Evolutionary conservation across 768 basidiomycete species (phyloP).

Genomic region (Sporobolomyces phaffii): DNA sequence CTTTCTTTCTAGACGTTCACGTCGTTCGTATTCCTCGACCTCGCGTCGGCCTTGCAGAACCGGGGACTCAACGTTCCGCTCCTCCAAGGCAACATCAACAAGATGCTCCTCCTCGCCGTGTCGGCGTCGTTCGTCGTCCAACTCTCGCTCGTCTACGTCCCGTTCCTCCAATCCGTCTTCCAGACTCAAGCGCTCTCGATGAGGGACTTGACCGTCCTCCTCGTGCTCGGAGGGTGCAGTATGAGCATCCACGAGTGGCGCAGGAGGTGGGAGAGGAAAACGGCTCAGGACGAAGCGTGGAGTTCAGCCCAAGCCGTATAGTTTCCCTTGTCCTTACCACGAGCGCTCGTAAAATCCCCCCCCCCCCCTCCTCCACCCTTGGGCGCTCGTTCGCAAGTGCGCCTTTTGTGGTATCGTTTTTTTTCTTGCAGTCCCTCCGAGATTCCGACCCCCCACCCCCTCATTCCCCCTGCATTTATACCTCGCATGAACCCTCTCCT

Average conservation of each 20-base stretch:
- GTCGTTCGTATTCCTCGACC: slow-evolving; percentile 92
- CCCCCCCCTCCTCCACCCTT: no score
- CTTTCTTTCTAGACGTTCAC: slow-evolving; percentile 72
- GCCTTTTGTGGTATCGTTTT: no score
- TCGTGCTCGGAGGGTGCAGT: slow-evolving; percentile 56
- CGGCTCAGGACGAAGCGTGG: slow-evolving; percentile 31
- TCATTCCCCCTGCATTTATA: slow-evolving; percentile 6
- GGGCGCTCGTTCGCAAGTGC: no score
- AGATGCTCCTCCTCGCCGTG: slow-evolving; percentile 82
- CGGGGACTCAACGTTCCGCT: slow-evolving; percentile 81
- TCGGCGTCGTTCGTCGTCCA: slow-evolving; percentile 77
- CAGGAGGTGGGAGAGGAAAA: slow-evolving; percentile 30
- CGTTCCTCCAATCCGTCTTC: slow-evolving; percentile 84
- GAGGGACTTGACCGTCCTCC: slow-evolving; percentile 64
- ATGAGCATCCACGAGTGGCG: slow-evolving; percentile 36
- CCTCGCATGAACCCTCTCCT: no score
- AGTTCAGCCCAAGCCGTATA: slow-evolving; percentile 24
- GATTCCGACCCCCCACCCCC: no score
- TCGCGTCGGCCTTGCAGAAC: slow-evolving; percentile 89
- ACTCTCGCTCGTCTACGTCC: slow-evolving; percentile 79
- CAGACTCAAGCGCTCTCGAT: slow-evolving; percentile 75
- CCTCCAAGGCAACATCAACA: slow-evolving; percentile 58
- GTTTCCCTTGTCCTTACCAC: no score
- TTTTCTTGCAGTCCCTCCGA: not conserved
- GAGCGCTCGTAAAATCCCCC: no score